These are phyloP conservation scores for Hibiscus trionum DNA, from an alignment of 345 rosid species.

Conservation along the genomic window DNA sequence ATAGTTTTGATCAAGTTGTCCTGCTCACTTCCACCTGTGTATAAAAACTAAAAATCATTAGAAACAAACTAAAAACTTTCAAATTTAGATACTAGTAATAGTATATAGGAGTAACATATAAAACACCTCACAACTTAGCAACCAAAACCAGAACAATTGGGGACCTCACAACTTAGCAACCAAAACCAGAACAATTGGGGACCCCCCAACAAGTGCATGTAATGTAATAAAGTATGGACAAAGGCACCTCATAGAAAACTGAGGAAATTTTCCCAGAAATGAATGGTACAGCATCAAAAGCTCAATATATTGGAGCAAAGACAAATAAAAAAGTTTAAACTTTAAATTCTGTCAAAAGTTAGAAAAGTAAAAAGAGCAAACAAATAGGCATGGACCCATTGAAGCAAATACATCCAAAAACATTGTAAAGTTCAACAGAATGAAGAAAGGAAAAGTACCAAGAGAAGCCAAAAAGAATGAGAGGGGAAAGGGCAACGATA, in stretches of 20 bases:
- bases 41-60: conserved; percentile 2
- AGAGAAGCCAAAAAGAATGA: conserved; percentile 11
- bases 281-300: conserved; percentile 13
- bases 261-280: background rate
- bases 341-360: background rate
- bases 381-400: conserved; percentile 20
- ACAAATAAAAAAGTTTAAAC: background rate
- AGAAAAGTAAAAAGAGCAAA: conserved; percentile 6
- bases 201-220: too few relatives aligned
- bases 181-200: background rate
- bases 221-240: too few relatives aligned
- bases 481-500: background rate
- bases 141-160: background rate
- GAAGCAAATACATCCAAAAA: conserved; percentile 16
- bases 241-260: background rate
- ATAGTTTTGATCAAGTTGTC: conserved; percentile 16
- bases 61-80: background rate
- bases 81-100: background rate
- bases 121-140: background rate
- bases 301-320: conserved; percentile 1
- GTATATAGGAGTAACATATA: too few relatives aligned
- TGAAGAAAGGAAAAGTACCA: conserved; percentile 10
- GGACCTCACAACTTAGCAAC: background rate
- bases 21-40: conserved; percentile 20
- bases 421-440: background rate